phyloP scores from a whole-genome alignment of 257 asterid genomes.

The Solanum infundibuliforme region DNA sequence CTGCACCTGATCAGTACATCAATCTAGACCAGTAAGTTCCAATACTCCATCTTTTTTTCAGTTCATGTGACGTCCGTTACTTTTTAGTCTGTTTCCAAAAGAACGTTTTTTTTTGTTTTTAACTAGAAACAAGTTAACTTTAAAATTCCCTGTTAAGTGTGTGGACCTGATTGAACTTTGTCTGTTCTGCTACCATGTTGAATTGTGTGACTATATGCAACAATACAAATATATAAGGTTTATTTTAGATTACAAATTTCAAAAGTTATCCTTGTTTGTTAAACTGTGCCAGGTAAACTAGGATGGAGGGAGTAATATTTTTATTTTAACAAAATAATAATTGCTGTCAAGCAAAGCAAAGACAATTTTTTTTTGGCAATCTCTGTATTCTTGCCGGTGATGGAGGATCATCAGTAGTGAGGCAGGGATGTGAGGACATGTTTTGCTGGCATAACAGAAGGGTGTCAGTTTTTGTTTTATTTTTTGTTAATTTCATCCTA shows the following conservation, averaged over 20 bases:
- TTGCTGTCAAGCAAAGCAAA: background rate
- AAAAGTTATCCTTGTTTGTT: background rate
- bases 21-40: conserved; percentile 77
- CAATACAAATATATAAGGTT: background rate
- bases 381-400: background rate
- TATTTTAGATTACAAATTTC: background rate
- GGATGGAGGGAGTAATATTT: background rate
- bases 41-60: background rate
- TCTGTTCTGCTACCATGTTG: background rate
- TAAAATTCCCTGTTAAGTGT: background rate
- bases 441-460: background rate
- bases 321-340: background rate
- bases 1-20: conserved; percentile 10
- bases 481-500: conserved; percentile 45
- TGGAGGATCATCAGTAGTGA: conserved; percentile 1
- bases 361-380: background rate
- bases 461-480: conserved; percentile 18
- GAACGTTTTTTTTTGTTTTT: background rate
- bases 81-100: background rate
- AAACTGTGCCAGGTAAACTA: background rate
- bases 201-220: background rate
- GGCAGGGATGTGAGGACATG: conserved; percentile 14
- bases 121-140: background rate
- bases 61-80: too few relatives aligned
- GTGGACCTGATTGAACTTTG: background rate